Evolutionary conservation across 495 filamentous ascomycete species (phyloP).

Genomic region (Oleoguttula mirabilis): DNA sequence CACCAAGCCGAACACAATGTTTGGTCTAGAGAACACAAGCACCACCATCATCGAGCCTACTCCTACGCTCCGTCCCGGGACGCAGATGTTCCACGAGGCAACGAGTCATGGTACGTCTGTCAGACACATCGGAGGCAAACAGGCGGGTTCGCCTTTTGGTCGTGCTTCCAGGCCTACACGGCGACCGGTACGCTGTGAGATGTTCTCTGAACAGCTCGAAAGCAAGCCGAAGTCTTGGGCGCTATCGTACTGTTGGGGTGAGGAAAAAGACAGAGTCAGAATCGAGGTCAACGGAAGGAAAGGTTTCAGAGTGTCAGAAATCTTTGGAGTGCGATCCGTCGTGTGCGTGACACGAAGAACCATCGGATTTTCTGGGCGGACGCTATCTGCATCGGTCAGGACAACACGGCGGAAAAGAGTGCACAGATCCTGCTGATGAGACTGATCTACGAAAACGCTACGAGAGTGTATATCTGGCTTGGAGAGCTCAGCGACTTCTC

Average conservation of each 20-base stretch:
- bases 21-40: too few species aligned
- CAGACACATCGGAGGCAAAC: too few species aligned
- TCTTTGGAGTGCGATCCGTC: not conserved
- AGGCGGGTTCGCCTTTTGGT: not conserved
- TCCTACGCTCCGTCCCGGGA: too few species aligned
- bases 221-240: not conserved
- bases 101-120: too few species aligned
- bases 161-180: not conserved
- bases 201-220: not conserved
- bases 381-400: not conserved
- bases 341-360: not conserved
- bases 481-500: not conserved
- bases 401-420: not conserved
- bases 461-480: not conserved
- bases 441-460: not conserved
- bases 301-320: not conserved
- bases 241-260: not conserved
- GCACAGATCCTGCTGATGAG: not conserved
- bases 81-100: too few species aligned
- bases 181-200: not conserved
- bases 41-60: too few species aligned
- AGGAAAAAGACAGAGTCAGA: not conserved
- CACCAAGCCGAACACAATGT: too few species aligned
- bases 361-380: not conserved
- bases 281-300: not conserved